Evolutionary conservation across 768 basidiomycete genomes (phyloP).

Genomic region (Termitomyces heimii): DNA sequence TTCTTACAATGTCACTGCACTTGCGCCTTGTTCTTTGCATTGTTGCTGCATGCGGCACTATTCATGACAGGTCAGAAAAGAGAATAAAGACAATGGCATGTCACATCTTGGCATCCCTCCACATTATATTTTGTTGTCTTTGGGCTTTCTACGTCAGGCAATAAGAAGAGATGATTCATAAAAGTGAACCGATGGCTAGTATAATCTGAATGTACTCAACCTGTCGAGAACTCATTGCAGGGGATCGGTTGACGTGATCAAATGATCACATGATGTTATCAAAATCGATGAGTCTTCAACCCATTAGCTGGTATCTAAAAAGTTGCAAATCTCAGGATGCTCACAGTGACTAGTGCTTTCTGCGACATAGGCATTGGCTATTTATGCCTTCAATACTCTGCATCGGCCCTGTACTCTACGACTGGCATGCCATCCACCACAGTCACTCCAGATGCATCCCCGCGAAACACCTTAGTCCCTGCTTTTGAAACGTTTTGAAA

Average conservation of each 20-base stretch:
- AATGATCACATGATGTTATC: too few relatives aligned
- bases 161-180: too few relatives aligned
- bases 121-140: background rate
- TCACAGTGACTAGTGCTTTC: background rate
- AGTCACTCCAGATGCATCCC: background rate
- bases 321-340: background rate
- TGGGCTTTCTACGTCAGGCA: too few relatives aligned
- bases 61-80: background rate
- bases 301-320: too few relatives aligned
- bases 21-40: background rate
- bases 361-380: background rate
- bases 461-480: background rate
- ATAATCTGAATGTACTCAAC: background rate
- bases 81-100: background rate
- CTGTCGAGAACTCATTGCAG: too few relatives aligned
- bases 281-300: too few relatives aligned
- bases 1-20: background rate
- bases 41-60: background rate
- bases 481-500: background rate
- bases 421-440: background rate
- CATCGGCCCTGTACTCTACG: background rate
- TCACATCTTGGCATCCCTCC: background rate
- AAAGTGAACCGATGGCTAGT: background rate
- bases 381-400: background rate
- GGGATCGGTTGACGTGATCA: too few relatives aligned